phyloP scores from a whole-genome alignment of 495 filamentous ascomycete genomes.

The Cladorrhinum samala region DNA sequence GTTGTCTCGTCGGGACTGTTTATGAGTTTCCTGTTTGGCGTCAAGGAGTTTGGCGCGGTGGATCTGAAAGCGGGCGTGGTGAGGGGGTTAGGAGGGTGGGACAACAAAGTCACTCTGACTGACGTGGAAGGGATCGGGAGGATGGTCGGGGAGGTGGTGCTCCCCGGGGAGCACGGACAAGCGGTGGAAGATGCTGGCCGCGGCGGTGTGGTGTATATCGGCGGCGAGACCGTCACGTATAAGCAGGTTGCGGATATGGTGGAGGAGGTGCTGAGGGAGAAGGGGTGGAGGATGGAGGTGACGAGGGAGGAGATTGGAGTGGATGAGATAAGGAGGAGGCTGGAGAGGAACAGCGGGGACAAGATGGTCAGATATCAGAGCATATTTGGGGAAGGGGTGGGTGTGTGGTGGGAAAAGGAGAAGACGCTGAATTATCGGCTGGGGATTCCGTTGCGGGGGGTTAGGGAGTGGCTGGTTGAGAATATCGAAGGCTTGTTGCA shows the following conservation, averaged over 20 bases:
- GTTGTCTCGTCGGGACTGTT: constrained; percentile 60
- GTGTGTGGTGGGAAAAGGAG: constrained; percentile 52
- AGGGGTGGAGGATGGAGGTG: constrained; percentile 22
- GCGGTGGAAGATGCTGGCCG: no score
- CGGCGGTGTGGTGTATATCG: constrained; percentile 46
- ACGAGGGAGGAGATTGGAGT: constrained; percentile 41
- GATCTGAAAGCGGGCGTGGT: constrained; percentile 31
- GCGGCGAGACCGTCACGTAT: constrained; percentile 56
- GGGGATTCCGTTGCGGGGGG: constrained; percentile 35
- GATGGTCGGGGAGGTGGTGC: constrained; percentile 47
- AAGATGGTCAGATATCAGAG: constrained; percentile 51
- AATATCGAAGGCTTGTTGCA: constrained; percentile 1
- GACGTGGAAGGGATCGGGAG: constrained; percentile 53
- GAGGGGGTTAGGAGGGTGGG: constrained; percentile 51
- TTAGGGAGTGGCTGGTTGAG: constrained; percentile 36
- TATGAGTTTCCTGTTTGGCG: constrained; percentile 54
- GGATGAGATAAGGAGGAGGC: constrained; percentile 31
- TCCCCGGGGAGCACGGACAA: constrained; percentile 31
- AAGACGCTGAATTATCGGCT: constrained; percentile 41
- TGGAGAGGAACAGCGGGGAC: constrained; percentile 43
- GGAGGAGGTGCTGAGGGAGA: background rate
- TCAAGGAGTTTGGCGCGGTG: constrained; percentile 52
- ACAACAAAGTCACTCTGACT: constrained; percentile 52
- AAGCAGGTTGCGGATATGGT: constrained; percentile 25
- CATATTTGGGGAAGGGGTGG: constrained; percentile 52